Evolutionary conservation across 148 eudicot genomes (phyloP), one percentile per base, ranked within the genome.

Genomic region (Amaranthus hypochondriacus): DNA sequence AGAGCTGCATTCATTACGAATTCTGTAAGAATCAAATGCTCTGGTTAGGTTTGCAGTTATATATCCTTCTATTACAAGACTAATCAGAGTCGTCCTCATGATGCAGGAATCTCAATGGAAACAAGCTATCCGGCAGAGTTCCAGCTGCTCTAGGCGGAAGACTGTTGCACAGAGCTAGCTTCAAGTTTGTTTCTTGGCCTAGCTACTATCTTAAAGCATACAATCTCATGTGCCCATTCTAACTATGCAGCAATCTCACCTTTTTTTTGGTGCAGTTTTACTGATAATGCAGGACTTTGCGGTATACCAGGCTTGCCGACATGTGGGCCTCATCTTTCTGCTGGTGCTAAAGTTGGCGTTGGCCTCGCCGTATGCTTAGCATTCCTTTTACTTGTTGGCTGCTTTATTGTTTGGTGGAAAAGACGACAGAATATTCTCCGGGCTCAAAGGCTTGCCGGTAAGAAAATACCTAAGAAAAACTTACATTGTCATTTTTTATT

Each of bases 391-490:
- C 44, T 87, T 43, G 77, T 75, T 64, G 83, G 90, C 21, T 86
- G 89, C 85, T 85, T 76, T 53, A 66, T 87, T 3, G 78, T 93
- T 73, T 92, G 94, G 95, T 96, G 97, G 93, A 96, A 96, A 83
- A 87, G 99, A 78, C 82, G 92, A 78, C 97, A 92, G 73, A 96
- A 96, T 83, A 90, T 96, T 79, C 97, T 92, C 56, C 85, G 96
- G 66, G 82, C 99, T 86, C 96, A 96, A 71, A 84, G 78, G 87
- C 77, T 96, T 71, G 94, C 96, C 50, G 96, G 99, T 95, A 81
- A 83, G 79, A 72, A 44, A 44, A n/a, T 54, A 56, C 43, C 12
- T 11, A 28, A 2, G 56, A 21, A 58, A 56, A 10, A 56, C 18
- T 44, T 66, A 2, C 9, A 3, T 73, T 56, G 56, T 47, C 39